Base-by-base conservation (phyloP, 768 basidiomycete species). In the Grammothele lineata region DNA sequence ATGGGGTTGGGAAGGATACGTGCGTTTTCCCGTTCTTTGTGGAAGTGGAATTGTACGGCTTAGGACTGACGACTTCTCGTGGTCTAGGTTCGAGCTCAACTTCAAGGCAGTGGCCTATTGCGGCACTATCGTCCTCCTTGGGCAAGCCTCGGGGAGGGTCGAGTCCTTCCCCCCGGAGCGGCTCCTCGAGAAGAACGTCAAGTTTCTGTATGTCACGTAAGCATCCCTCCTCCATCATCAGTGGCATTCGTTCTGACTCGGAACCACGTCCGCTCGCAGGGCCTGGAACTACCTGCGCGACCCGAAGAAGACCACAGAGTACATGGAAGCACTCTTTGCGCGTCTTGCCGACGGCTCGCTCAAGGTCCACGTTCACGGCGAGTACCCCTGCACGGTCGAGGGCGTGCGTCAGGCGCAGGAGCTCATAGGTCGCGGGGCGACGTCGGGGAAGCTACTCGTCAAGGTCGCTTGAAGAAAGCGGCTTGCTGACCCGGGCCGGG, bases 1-100 rank as follows among this genome's bases (percentile, higher is more conserved):
- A 98, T 57, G 93, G 94, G 21, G 91, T 98, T 24, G 94, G 94
- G 1, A 93, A 90, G 70, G 92, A 92, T 63, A 95, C 92, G 77
- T 93, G 66, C 47, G 87, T 71, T 7, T 37, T 3, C 15, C 22
- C n/a, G n/a, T n/a, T n/a, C n/a, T n/a, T n/a, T n/a, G n/a, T n/a
- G n/a, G n/a, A n/a, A n/a, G n/a, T n/a, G n/a, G n/a, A n/a, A n/a
- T n/a, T n/a, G n/a, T n/a, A n/a, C n/a, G n/a, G n/a, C n/a, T n/a
- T n/a, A n/a, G n/a, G n/a, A n/a, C n/a, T n/a, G n/a, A n/a, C n/a
- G n/a, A n/a, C n/a, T n/a, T n/a, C n/a, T n/a, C n/a, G n/a, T n/a
- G n/a, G n/a, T n/a, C n/a, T n/a, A n/a, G n/a, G n/a, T n/a, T n/a
- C n/a, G n/a, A n/a, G n/a, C n/a, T n/a, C n/a, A n/a, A n/a, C n/a